phyloP scores from a whole-genome alignment of 768 basidiomycete species.

The Xerocomellus chrysenteron region DNA sequence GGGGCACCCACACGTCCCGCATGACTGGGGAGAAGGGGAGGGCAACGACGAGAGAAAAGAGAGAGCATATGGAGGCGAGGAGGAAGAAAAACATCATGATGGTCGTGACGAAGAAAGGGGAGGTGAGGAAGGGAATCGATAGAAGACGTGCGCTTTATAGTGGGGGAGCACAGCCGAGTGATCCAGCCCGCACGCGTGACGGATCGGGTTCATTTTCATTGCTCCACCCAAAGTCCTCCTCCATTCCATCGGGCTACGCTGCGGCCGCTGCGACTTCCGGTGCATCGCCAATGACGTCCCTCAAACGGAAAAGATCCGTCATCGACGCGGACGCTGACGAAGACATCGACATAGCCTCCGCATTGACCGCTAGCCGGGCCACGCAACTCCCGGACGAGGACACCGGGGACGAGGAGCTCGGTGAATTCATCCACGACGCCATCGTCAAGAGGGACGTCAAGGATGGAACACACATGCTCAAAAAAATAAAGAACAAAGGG shows the following conservation, averaged over 20 bases:
- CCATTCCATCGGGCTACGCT: background rate
- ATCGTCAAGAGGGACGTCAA: constrained; percentile 74
- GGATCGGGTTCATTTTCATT: background rate
- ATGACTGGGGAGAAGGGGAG: constrained; percentile 26
- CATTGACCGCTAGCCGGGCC: constrained; percentile 41
- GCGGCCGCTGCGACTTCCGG: constrained; percentile 10
- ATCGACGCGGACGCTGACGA: constrained; percentile 11
- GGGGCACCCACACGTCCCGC: constrained; percentile 52
- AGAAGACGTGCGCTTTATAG: constrained; percentile 13
- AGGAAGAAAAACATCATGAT: constrained; percentile 21
- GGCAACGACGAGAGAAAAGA: constrained; percentile 30
- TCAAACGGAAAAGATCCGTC: constrained; percentile 33
- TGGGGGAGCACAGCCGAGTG: constrained; percentile 1
- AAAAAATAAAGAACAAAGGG: constrained; percentile 71
- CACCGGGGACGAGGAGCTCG: constrained; percentile 53
- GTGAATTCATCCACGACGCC: constrained; percentile 63
- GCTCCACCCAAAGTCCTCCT: constrained; percentile 1
- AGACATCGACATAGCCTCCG: constrained; percentile 70
- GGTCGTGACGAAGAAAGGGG: constrained; percentile 13
- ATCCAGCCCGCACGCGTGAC: background rate
- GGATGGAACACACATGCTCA: constrained; percentile 72
- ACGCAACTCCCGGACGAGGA: background rate
- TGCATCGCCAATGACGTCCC: constrained; percentile 27
- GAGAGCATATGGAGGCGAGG: constrained; percentile 9
- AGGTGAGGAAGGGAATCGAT: background rate